Base-by-base conservation (phyloP, 306 rosid genomes). In the Fagus sylvatica region DNA sequence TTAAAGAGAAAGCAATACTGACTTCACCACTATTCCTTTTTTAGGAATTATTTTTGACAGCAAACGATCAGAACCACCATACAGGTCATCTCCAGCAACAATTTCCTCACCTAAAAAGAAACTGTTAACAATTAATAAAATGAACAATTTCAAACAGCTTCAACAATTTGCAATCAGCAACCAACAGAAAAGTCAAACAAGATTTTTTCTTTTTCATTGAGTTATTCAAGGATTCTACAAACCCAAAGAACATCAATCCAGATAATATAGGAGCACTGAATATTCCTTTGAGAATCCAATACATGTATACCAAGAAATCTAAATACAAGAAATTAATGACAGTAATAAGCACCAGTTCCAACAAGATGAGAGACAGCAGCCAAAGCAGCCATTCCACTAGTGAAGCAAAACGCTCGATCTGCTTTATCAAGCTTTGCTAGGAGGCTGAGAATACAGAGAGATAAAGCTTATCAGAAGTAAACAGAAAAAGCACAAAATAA, bases 341-440 rank as follows among this genome's bases (percentile, higher is more conserved):
- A 60, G 3, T 28, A 36, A 78, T 81, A 82, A 53, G 69, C 62
- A 94, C 98, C 98, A 37, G 89, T 79, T 76, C 85, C 87, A 53
- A 95, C 88, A 82, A 92, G 98, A 84, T 85, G 95, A 74, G 85
- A 69, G 73, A 95, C 98, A 79, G 98, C 83, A 69, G 86, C 72
- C 87, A 95, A 82, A 84, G 97, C 98, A 79, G 98, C 95, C 98
- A 94, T 95, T 81, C 98, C 98, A 78, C 98, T 95, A 78, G 96
- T 88, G 88, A 91, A 95, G 90, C 98, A 90, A 74, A 95, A 76
- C 81, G 98, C 97, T 80, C 90, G 86, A 81, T 95, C 96, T 17
- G 97, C 98, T 80, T 91, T 92, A 79, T 95, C 97, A 80, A 92
- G 97, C 77, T 85, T 84, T 39, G 98, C 97, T 66, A 89, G 86